A percentile compares a stretch with the other conserved stretches of the same genome.
Conservation (phyloP, 2,329 filamentous ascomycete species). For the Blastomyces silverae region DNA sequence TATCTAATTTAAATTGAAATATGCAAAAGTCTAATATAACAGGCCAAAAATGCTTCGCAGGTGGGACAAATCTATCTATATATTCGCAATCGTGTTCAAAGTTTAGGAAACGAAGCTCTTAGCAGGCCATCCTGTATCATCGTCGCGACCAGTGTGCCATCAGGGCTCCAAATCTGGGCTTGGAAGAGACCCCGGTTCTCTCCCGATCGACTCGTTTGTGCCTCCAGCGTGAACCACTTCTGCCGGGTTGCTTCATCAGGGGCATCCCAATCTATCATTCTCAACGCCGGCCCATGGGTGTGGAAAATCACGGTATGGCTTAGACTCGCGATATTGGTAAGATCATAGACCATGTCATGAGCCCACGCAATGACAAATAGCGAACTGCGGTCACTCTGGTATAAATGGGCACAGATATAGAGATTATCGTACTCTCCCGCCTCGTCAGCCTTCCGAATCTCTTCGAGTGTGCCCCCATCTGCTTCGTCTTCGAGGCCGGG, state of each 20-base stretch:
- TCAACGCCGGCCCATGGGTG: constrained; percentile 34
- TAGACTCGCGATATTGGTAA: constrained; percentile 43
- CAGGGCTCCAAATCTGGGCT: constrained; percentile 41
- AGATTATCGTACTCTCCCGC: constrained; percentile 44
- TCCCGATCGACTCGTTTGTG: constrained; percentile 41
- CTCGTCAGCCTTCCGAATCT: constrained; percentile 24
- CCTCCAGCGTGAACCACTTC: constrained; percentile 48
- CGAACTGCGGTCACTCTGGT: constrained; percentile 52
- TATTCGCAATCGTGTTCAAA: background rate
- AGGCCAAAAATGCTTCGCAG: background rate
- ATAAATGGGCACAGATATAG: constrained; percentile 53
- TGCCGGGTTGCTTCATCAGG: constrained; percentile 23
- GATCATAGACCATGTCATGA: constrained; percentile 38
- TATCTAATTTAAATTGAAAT: background rate
- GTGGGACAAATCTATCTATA: background rate
- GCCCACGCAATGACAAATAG: constrained; percentile 48
- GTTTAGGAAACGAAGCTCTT: constrained; percentile 11
- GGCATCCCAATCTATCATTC: constrained; percentile 37
- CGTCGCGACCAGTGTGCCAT: constrained; percentile 43
- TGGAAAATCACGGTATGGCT: constrained; percentile 47
- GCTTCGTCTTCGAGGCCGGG: constrained; percentile 28
- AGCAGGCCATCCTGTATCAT: constrained; percentile 41
- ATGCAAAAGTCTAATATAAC: background rate
- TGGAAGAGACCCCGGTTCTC: constrained; percentile 45
- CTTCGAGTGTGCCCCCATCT: constrained; percentile 20